Evolutionary conservation across 768 basidiomycete species (phyloP).

Genomic region (Collybia nuda): DNA sequence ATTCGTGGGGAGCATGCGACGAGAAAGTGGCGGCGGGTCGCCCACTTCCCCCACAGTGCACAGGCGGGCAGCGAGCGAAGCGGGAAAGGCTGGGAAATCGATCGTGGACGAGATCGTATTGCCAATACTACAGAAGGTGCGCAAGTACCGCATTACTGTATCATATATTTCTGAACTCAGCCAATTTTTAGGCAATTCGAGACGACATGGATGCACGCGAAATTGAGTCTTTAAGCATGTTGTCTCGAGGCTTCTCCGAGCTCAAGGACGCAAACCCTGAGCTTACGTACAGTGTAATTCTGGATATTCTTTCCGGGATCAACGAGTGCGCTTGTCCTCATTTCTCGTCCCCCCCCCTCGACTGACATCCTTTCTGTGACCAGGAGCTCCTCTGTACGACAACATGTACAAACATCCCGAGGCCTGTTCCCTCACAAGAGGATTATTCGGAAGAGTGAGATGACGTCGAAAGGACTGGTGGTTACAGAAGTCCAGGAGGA

Average conservation of each 20-base stretch:
- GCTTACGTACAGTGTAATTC: conserved; percentile 82
- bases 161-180: neutral
- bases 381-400: conserved; percentile 77
- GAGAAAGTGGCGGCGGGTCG: conserved; percentile 49
- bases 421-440: conserved; percentile 81
- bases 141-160: conserved; percentile 21
- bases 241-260: conserved; percentile 87
- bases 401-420: conserved; percentile 81
- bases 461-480: conserved; percentile 81
- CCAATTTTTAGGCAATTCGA: conserved; percentile 52
- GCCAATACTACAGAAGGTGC: conserved; percentile 74
- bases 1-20: conserved; percentile 73
- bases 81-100: conserved; percentile 59
- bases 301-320: conserved; percentile 88
- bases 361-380: conserved; percentile 3
- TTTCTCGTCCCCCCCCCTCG: conserved; percentile 1
- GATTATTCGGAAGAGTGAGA: conserved; percentile 76
- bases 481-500: conserved; percentile 84
- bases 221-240: conserved; percentile 86
- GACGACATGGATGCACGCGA: conserved; percentile 89
- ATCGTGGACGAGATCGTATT: conserved; percentile 86
- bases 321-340: conserved; percentile 67
- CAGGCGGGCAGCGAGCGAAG: conserved; percentile 53
- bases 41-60: conserved; percentile 52
- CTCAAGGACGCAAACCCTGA: conserved; percentile 81